A percentile compares a stretch with the other conserved stretches of the same genome.
Conservation (phyloP, 192 early-diverging fungal genomes). For the Coemansia sp. region DNA sequence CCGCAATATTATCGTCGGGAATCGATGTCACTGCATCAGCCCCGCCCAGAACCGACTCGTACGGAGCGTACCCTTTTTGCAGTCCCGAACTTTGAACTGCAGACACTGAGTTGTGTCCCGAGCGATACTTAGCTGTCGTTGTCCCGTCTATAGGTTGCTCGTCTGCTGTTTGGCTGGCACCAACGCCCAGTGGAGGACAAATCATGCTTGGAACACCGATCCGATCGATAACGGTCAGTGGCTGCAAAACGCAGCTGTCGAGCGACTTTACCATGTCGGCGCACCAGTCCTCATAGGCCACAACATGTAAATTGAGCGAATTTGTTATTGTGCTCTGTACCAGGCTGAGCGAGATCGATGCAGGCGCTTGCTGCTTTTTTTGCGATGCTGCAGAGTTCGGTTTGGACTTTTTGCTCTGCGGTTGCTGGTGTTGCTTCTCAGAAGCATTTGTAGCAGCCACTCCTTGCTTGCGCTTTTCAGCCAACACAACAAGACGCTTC, state of each 20-base stretch:
- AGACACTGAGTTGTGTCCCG: not conserved
- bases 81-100: not conserved
- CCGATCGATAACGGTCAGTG: slow-evolving; percentile 21
- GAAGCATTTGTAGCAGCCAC: not conserved
- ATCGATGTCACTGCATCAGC: not conserved
- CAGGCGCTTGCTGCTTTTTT: not conserved
- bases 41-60: slow-evolving; percentile 22
- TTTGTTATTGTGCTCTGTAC: not conserved
- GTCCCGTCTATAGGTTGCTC: not conserved
- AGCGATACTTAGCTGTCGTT: not conserved
- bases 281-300: slow-evolving; percentile 7
- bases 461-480: slow-evolving; percentile 22
- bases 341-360: not conserved
- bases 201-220: slow-evolving; percentile 15
- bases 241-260: slow-evolving; percentile 26
- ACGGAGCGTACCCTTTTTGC: not conserved
- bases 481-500: slow-evolving; percentile 16
- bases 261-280: not conserved
- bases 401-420: not conserved
- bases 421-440: not conserved
- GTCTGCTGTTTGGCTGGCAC: no score
- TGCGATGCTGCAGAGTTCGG: not conserved
- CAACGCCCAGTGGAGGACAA: slow-evolving; percentile 1
- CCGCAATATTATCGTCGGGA: not conserved
- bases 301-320: not conserved